These are phyloP conservation scores for Heliamphora pulchella DNA, from an alignment of 179 eudicot species.

Conservation along the genomic window DNA sequence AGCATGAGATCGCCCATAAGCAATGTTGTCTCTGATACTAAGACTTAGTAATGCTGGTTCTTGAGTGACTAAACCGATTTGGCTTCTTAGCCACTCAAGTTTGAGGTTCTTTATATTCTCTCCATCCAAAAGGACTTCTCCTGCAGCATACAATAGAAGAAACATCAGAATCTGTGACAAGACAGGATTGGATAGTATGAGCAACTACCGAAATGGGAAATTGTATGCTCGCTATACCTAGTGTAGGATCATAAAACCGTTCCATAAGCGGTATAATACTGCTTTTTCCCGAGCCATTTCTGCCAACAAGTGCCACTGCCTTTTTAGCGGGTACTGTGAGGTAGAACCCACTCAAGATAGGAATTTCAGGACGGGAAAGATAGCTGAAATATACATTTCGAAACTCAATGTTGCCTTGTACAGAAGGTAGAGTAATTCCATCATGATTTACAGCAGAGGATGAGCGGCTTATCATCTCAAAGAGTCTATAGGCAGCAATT, in stretches of 20 bases:
- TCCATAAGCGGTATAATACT: conserved; percentile 99
- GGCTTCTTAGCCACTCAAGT: conserved; percentile 94
- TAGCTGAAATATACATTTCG: conserved; percentile 97
- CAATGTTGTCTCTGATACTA: conserved; percentile 88
- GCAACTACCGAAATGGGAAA: background rate
- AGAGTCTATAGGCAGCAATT: conserved; percentile 96
- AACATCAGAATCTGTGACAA: background rate
- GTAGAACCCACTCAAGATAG: conserved; percentile 96
- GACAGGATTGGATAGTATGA: conserved; percentile 8
- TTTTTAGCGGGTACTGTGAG: conserved; percentile 95
- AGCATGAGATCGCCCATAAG: conserved; percentile 79
- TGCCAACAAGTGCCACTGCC: conserved; percentile 97
- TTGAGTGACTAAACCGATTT: conserved; percentile 94
- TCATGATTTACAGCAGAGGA: conserved; percentile 72
- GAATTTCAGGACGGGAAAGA: conserved; percentile 96
- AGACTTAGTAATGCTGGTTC: conserved; percentile 96
- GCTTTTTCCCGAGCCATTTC: conserved; percentile 99
- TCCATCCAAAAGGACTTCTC: conserved; percentile 96
- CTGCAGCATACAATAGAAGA: conserved; percentile 37
- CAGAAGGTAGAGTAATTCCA: conserved; percentile 56
- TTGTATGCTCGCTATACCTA: conserved; percentile 46
- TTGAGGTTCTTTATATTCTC: conserved; percentile 95
- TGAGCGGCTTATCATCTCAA: conserved; percentile 98
- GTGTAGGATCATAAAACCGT: conserved; percentile 98
- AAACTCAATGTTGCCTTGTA: conserved; percentile 96